These are phyloP conservation scores for Cercospora beticola DNA, from an alignment of 2,329 filamentous ascomycete genomes.

Conservation along the genomic window DNA sequence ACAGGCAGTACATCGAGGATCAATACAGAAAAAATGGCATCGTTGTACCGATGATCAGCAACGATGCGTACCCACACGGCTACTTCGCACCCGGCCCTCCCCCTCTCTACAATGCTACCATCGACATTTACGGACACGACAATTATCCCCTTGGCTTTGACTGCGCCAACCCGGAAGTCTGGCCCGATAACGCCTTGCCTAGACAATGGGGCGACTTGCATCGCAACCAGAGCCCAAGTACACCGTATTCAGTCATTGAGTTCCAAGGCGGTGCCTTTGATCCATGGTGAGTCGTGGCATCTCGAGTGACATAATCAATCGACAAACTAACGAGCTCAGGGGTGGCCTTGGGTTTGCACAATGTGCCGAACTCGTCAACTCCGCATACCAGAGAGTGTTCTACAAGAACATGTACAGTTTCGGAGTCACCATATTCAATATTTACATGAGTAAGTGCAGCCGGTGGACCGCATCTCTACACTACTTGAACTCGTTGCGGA, in stretches of 20 bases:
- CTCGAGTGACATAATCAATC: background rate
- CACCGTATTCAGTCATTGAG: constrained; percentile 65
- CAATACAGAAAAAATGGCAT: constrained; percentile 68
- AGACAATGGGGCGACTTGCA: constrained; percentile 57
- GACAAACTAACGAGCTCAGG: background rate
- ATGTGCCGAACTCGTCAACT: constrained; percentile 65
- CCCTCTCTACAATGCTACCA: constrained; percentile 40
- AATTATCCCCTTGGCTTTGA: constrained; percentile 62
- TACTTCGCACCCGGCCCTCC: constrained; percentile 62
- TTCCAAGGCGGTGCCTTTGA: constrained; percentile 58
- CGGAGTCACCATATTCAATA: constrained; percentile 65
- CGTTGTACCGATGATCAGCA: constrained; percentile 71
- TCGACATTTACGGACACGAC: constrained; percentile 65
- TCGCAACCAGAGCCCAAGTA: constrained; percentile 61
- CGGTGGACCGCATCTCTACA: background rate
- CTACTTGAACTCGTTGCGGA: background rate
- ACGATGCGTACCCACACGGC: constrained; percentile 64
- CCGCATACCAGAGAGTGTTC: constrained; percentile 75
- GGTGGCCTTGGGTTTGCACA: constrained; percentile 68
- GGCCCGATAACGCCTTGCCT: constrained; percentile 59
- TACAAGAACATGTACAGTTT: constrained; percentile 57
- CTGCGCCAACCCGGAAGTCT: constrained; percentile 60
- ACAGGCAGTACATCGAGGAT: constrained; percentile 54
- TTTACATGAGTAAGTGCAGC: constrained; percentile 61
- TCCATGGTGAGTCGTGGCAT: constrained; percentile 52